Conservation (phyloP, 495 filamentous ascomycete genomes). For the Talaromyces borbonicus region DNA sequence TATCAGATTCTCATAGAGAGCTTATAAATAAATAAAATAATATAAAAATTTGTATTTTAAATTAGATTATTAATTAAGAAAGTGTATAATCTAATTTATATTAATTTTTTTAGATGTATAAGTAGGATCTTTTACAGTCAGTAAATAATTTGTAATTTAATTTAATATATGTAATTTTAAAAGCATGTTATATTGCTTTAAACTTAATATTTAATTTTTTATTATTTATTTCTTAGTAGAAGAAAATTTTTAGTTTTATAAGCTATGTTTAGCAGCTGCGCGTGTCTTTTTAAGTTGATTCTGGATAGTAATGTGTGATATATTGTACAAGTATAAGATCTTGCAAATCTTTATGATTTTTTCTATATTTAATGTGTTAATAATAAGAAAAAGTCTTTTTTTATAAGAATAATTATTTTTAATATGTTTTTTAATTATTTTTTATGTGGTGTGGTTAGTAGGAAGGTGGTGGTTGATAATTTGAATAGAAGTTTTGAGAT, state of each 20-base stretch:
- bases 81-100: neutral
- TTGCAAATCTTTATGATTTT: neutral
- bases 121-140: neutral
- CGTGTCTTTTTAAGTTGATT: neutral
- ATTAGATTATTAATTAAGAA: neutral
- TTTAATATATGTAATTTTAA: neutral
- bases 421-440: too few species aligned
- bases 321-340: neutral
- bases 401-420: too few species aligned
- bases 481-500: too few species aligned
- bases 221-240: neutral
- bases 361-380: neutral
- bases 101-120: neutral
- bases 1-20: neutral
- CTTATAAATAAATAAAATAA: neutral
- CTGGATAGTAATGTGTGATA: neutral
- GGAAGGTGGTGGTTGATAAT: too few species aligned
- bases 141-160: neutral
- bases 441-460: too few species aligned
- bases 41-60: neutral
- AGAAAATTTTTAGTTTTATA: neutral
- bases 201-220: neutral
- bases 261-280: neutral
- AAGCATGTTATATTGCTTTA: neutral
- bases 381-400: neutral